Percentiles rank a stretch among this genome's conserved stretches.
Evolutionary conservation across 2,329 filamentous ascomycete species (phyloP).

Genomic region (Exophiala xenobiotica): DNA sequence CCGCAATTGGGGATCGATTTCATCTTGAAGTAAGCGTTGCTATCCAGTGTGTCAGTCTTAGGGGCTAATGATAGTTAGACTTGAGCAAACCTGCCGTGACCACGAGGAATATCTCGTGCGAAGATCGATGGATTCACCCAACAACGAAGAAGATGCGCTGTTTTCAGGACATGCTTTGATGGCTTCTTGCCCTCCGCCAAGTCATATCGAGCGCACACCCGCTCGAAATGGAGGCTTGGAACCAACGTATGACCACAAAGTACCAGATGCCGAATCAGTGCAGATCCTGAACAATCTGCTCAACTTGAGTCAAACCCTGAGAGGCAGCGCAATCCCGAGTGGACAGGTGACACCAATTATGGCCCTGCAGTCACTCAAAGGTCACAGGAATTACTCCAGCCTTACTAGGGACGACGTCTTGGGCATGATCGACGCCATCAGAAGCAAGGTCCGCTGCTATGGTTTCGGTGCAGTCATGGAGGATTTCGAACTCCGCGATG

Average conservation of each 20-base stretch:
- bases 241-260: conserved; percentile 64
- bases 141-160: conserved; percentile 61
- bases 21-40: conserved; percentile 44
- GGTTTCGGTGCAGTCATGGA: conserved; percentile 73
- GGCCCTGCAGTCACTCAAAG: conserved; percentile 82
- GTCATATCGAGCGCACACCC: conserved; percentile 56
- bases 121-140: conserved; percentile 50
- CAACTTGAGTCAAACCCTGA: conserved; percentile 77
- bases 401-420: conserved; percentile 68
- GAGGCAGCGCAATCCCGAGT: conserved; percentile 65
- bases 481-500: conserved; percentile 67
- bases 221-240: conserved; percentile 35
- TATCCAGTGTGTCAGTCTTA: no score
- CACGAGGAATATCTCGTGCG: conserved; percentile 78
- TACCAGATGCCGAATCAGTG: conserved; percentile 67
- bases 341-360: conserved; percentile 81
- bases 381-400: conserved; percentile 66
- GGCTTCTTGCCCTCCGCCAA: conserved; percentile 80
- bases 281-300: conserved; percentile 74
- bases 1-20: conserved; percentile 51
- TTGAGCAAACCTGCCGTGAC: conserved; percentile 87
- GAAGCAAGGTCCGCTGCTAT: conserved; percentile 84
- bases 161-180: conserved; percentile 88
- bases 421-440: conserved; percentile 69
- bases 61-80: conserved; percentile 35